Base-by-base conservation (phyloP, 805 yeast species). In the Ogataea degrootiae region DNA sequence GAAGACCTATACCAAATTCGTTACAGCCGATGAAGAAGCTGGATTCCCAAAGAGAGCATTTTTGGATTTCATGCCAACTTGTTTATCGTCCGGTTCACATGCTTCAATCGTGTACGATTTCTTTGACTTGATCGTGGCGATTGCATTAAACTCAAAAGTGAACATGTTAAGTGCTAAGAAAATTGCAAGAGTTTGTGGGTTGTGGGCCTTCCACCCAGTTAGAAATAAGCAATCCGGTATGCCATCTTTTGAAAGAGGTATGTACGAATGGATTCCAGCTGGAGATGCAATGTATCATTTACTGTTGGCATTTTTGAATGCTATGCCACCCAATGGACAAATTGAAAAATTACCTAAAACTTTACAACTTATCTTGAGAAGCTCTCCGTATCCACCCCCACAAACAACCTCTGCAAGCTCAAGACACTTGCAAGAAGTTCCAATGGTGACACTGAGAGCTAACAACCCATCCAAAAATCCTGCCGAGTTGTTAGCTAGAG, bases 41-140 rank as follows among this genome's bases (percentile, higher is more conserved):
- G 78, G 80, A 6, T 87, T 72, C 59, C 90, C 94, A 1, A 75
- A 77, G 55, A 78, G 76, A 51, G 87, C 96, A 0, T 90, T 90
- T 60, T 67, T 87, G 39, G 83, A 83, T 43, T 78, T 85, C 47
- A 86, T 90, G 88, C 96, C 96, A 1, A 82, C 81, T 51, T 86
- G 96, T 65, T 71, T 88, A 21, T 77, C 85, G 2, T 83, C 94
- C 0, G 88, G 94, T 2, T 84, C 92, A 5, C 96, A 89, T 67
- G 96, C 96, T 0, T 83, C 94, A 1, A 87, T 91, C 5, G 92
- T 87, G 5, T 87, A 87, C 63, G 96, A 87, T 61, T 91, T 89
- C 58, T 77, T 89, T 57, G 96, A 90, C 60, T 73, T 90, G 34
- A 68, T 91, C 39, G 86, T 88, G 11, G 76, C 89, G 11, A 67